Evolutionary conservation across 1,284 basidiomycete genomes (phyloP).

Genomic region (Testicularia cyperi): DNA sequence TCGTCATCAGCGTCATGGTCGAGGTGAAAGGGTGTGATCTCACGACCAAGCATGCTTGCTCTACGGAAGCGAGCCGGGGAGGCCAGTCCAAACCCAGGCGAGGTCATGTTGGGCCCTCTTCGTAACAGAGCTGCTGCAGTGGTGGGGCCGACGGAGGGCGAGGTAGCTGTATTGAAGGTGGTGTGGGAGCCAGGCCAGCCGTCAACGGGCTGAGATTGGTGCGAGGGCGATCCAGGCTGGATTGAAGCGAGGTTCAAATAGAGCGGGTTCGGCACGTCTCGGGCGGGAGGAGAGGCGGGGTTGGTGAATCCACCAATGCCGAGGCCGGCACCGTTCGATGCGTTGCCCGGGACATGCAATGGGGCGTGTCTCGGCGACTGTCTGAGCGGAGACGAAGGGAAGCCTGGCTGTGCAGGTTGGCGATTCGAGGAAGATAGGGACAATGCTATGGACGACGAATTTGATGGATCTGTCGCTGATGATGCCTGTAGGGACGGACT

Average conservation of each 20-base stretch:
- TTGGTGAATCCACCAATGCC: constrained; percentile 23
- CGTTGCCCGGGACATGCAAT: not conserved
- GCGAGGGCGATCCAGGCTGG: not conserved
- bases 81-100: constrained; percentile 18
- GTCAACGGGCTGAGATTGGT: constrained; percentile 15
- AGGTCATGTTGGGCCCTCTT: constrained; percentile 16
- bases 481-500: constrained; percentile 12
- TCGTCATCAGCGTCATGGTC: constrained; percentile 18
- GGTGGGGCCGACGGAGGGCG: constrained; percentile 2
- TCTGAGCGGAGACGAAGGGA: not conserved
- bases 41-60: constrained; percentile 44
- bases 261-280: not conserved
- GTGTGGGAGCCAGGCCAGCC: constrained; percentile 2
- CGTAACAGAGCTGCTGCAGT: constrained; percentile 15
- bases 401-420: constrained; percentile 1
- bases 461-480: not conserved
- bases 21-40: constrained; percentile 36
- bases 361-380: not conserved
- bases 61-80: constrained; percentile 33
- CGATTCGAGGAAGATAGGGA: constrained; percentile 7
- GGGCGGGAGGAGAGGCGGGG: not conserved
- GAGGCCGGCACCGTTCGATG: constrained; percentile 4
- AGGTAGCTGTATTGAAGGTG: constrained; percentile 12
- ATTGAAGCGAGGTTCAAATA: constrained; percentile 16
- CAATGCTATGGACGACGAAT: not conserved